Evolutionary conservation across 2,329 filamentous ascomycete genomes (phyloP), one percentile per base, ranked within the genome.

Genomic region (Neofusicoccum ribis): DNA sequence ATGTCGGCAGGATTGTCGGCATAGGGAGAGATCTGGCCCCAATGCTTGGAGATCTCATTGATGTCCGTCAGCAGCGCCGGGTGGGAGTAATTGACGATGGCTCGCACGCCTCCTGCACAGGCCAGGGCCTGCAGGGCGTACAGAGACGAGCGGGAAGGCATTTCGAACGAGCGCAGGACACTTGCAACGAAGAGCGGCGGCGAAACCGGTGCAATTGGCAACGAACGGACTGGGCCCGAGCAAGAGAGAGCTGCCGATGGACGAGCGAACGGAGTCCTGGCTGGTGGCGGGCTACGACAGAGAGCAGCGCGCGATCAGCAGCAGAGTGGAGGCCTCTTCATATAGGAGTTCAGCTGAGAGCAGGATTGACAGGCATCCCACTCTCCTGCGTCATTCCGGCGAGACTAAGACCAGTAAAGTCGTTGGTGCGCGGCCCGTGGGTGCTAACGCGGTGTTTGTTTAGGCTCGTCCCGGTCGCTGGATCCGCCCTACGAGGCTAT

Each of bases 21-120:
- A 68, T 84, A 85, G 1, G 80, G 75, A 12, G 79, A 78, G 41
- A 85, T 72, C 69, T 84, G 78, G 68, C 82, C 82, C 81, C 81
- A 84, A 67, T 79, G 74, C 31, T 72, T 70, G 41, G 76, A 77
- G 58, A 80, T 76, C 51, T 68, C 68, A 65, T 67, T 69, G 31
- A 76, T 68, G 63, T 78, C 76, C 31, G 72, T 72, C 6, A 78
- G 67, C 36, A 77, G 66, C 5, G 61, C 46, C 3, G 56, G 56
- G 31, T 47, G 27, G 27, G 52, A 47, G 27, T 27, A 36, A n/a
- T 54, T 46, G 23, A 50, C 62, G 14, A 43, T n/a, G 36, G 47
- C 59, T 23, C 17, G 46, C 17, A 31, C 59, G 46, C 44, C 20
- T 41, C 46, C 59, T 15, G 46, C 46, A 31, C 15, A 50, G 46